Base-by-base conservation (phyloP, 139 green algal genomes). In the Chlamydomonas asymmetrica region DNA sequence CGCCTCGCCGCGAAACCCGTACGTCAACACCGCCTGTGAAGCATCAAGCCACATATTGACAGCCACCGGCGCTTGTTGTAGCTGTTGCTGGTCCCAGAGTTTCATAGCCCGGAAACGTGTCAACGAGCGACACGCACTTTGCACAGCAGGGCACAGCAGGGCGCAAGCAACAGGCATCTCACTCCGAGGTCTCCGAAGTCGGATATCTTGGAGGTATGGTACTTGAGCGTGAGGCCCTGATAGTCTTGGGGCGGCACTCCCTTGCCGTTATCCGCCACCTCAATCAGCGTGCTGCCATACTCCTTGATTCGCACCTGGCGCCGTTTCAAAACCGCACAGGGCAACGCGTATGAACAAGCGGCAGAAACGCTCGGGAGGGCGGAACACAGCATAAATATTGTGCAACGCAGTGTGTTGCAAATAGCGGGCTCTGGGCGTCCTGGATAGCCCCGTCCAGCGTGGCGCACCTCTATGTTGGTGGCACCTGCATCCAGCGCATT, bases 1-100 rank as follows among this genome's bases (percentile, higher is more conserved):
- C 25, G 96, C 96, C 82, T 99, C 96, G 8, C 96, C 96, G 4
- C 96, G 84, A 79, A 99, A 99, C 6, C 96, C 96, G 88, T 97
- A 99, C 9, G 90, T 97, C 59, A 61, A 63, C 2, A 99, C 72
- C 3, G 68, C 80, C 88, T 97, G 85, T 1, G 10, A 4, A n/a
- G 41, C 23, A 37, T 10, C 27, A 27, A 27, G 34, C n/a, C n/a
- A n/a, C n/a, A n/a, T n/a, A n/a, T n/a, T n/a, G n/a, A n/a, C n/a
- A n/a, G n/a, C n/a, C n/a, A n/a, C n/a, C n/a, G n/a, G n/a, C n/a
- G n/a, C n/a, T n/a, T n/a, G n/a, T n/a, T n/a, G n/a, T n/a, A n/a
- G n/a, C n/a, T n/a, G n/a, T n/a, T n/a, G n/a, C n/a, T n/a, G n/a
- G n/a, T n/a, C n/a, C n/a, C n/a, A n/a, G n/a, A n/a, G n/a, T n/a